Evolutionary conservation across 345 rosid genomes (phyloP).

Genomic region (Syzygium grande): DNA sequence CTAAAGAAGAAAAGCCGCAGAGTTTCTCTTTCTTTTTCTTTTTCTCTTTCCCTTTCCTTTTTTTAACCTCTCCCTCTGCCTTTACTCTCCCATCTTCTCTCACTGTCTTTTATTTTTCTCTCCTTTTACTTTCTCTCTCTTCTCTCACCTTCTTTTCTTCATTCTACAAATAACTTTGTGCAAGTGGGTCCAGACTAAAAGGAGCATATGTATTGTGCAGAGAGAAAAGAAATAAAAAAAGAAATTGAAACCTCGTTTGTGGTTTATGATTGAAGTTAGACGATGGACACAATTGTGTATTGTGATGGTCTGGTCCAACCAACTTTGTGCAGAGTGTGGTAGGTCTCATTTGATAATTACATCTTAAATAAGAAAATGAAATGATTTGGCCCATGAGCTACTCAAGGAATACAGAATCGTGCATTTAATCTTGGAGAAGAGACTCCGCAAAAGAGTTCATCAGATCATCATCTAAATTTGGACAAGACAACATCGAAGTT

Average conservation of each 20-base stretch:
- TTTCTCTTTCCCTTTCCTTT: not conserved
- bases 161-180: not conserved
- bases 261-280: not conserved
- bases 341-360: not conserved
- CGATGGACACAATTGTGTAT: not conserved
- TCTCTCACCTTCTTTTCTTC: not conserved
- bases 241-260: not conserved
- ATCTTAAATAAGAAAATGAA: not conserved
- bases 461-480: not conserved
- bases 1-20: not conserved
- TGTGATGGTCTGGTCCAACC: not conserved
- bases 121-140: not conserved
- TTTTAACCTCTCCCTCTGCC: not conserved
- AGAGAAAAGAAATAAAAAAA: not conserved
- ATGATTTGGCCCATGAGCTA: not conserved
- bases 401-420: not conserved
- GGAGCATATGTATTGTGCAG: not conserved
- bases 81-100: not conserved
- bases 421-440: not conserved
- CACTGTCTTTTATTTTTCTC: not conserved
- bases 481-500: not conserved
- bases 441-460: not conserved
- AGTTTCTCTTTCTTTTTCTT: not conserved
- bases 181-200: not conserved
- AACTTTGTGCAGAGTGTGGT: not conserved